Percentiles rank a stretch among this genome's conserved stretches.
Conservation (phyloP, 495 filamentous ascomycete genomes). For the Aspergillus nanangensis region DNA sequence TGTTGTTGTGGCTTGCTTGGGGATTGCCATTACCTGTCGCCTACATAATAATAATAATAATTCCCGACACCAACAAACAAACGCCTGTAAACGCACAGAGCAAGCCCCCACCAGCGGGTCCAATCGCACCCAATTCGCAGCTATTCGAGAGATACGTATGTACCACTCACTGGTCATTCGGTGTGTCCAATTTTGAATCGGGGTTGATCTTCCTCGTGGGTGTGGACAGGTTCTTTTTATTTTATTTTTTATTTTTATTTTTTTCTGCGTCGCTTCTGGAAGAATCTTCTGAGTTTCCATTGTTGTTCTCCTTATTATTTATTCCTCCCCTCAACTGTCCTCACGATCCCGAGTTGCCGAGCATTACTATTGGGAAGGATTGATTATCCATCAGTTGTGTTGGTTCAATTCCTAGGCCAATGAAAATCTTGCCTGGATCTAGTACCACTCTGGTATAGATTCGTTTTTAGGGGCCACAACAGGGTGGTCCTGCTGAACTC, state of each 20-base stretch:
- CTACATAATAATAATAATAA: too few species aligned
- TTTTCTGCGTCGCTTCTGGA: conserved; percentile 14
- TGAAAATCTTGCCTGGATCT: conserved; percentile 14
- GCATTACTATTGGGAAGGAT: not conserved
- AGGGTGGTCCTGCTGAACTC: not conserved
- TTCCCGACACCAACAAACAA: conserved; percentile 1
- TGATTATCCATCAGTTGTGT: not conserved
- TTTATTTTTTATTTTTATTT: not conserved
- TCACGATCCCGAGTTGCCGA: not conserved
- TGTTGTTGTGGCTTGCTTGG: not conserved
- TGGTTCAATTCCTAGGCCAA: conserved; percentile 5
- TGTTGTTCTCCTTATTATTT: too few species aligned
- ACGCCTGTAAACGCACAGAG: conserved; percentile 5
- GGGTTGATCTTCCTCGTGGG: too few species aligned
- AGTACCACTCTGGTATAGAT: conserved; percentile 15
- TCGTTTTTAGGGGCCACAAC: conserved; percentile 3
- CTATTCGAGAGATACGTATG: conserved; percentile 3
- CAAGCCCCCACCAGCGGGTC: conserved; percentile 17
- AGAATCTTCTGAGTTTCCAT: conserved; percentile 10
- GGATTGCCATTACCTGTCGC: not conserved
- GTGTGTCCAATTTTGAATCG: not conserved
- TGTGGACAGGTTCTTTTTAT: conserved; percentile 6
- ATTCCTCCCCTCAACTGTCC: conserved; percentile 4
- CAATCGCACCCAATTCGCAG: conserved; percentile 4
- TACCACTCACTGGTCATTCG: not conserved